Base-by-base conservation (phyloP, 495 filamentous ascomycete genomes). In the Amniculicola lignicola region DNA sequence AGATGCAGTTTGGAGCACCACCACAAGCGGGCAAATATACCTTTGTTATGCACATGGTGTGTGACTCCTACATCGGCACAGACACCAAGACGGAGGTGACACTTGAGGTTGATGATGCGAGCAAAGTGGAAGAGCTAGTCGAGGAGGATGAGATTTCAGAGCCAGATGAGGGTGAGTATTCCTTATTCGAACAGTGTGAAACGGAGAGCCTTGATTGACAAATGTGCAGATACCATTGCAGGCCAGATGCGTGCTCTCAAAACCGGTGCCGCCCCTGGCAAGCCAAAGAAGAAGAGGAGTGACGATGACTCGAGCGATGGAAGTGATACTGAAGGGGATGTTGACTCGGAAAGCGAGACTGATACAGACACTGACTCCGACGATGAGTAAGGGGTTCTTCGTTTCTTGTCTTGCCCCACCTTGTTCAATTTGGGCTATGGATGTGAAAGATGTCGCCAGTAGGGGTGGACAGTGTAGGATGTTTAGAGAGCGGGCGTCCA, bases 1-100 rank as follows among this genome's bases (percentile, higher is more conserved):
- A 95, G 75, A 90, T 94, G 73, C 93, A 97, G 72, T 98, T 98
- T 74, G 88, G 92, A 65, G 91, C 93, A 16, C 93, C 93, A 44
- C 90, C 92, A 25, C 89, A 96, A 70, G 80, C 87, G 11, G 94
- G 90, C 37, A 84, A 89, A 65, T 97, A 95, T 69, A 87, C 85
- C 0, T 98, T 98, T 68, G 83, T 86, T 25, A 86, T 96, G 87
- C 83, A 96, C 69, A 74, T 94, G 54, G 74, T 96, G 50, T 95
- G 89, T 65, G 93, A 97, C 70, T 89, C 87, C 64, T 98, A 97
- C 64, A 77, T 97, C 37, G 93, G 93, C 38, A 86, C 95, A 54
- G 93, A 98, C 67, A 85, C 82, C 38, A 90, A 88, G 75, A 79
- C 85, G 79, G 88, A 94, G 54, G 89, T 96, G 28, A 90, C 85